These are phyloP conservation scores for Botrytis porri DNA, from an alignment of 2,329 filamentous ascomycete species.

Conservation along the genomic window DNA sequence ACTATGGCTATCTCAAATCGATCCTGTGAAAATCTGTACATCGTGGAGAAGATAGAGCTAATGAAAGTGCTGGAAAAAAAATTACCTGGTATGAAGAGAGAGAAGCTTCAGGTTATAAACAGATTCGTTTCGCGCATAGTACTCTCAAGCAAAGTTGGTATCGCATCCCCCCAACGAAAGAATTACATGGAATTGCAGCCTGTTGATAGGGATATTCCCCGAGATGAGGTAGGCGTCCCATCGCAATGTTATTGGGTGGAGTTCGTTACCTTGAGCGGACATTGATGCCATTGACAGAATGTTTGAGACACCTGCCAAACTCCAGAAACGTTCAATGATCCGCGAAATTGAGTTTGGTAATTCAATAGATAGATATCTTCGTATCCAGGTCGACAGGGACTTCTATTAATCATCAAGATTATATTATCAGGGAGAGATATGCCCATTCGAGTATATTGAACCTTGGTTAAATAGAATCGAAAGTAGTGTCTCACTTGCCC, in stretches of 20 bases:
- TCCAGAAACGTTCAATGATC: background rate
- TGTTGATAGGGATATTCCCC: background rate
- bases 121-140: background rate
- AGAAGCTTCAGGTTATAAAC: background rate
- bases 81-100: background rate
- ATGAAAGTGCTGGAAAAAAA: background rate
- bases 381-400: background rate
- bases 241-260: background rate
- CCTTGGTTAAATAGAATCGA: background rate
- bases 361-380: background rate
- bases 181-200: background rate
- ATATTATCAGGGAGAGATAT: slow-evolving; percentile 17
- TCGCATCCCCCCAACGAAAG: background rate
- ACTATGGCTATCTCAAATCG: rapidly evolving
- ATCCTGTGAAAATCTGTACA: background rate
- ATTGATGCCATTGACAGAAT: background rate
- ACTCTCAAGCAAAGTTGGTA: background rate
- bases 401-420: slow-evolving; percentile 16
- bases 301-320: background rate
- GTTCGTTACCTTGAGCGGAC: background rate
- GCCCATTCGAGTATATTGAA: slow-evolving; percentile 4
- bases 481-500: slow-evolving; percentile 4
- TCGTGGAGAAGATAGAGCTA: background rate
- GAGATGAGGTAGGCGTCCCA: background rate
- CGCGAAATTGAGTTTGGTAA: background rate